These are phyloP conservation scores for Castanea crenata DNA, from an alignment of 306 rosid species.

Conservation along the genomic window DNA sequence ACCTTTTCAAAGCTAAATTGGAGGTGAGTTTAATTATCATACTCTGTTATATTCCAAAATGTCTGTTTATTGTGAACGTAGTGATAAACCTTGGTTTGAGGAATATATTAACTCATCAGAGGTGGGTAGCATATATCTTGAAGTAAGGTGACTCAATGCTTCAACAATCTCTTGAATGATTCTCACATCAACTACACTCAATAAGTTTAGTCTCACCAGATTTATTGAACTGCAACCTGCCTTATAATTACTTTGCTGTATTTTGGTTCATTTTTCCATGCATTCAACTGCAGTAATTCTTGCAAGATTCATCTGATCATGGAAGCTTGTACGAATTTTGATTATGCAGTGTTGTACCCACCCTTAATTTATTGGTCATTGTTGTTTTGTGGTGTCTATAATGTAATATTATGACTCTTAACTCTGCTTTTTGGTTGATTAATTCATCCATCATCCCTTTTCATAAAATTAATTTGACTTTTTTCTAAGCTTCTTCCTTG, in stretches of 20 bases:
- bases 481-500: background rate
- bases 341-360: no score
- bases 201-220: no score
- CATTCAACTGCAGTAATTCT: no score
- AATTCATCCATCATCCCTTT: background rate
- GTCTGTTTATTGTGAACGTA: background rate
- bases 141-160: background rate
- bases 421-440: background rate
- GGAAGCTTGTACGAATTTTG: no score
- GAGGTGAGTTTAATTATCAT: conserved; percentile 59
- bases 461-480: background rate
- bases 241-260: no score
- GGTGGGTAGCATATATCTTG: background rate
- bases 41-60: background rate
- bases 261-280: no score
- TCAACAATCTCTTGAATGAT: background rate
- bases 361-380: no score
- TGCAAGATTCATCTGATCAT: no score
- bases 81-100: background rate
- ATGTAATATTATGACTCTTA: background rate
- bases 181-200: no score
- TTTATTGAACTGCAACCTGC: no score
- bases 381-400: background rate
- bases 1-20: conserved; percentile 88
- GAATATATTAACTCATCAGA: background rate